phyloP scores from a whole-genome alignment of 2,329 filamentous ascomycete genomes.

The Fusarium tupiense region DNA sequence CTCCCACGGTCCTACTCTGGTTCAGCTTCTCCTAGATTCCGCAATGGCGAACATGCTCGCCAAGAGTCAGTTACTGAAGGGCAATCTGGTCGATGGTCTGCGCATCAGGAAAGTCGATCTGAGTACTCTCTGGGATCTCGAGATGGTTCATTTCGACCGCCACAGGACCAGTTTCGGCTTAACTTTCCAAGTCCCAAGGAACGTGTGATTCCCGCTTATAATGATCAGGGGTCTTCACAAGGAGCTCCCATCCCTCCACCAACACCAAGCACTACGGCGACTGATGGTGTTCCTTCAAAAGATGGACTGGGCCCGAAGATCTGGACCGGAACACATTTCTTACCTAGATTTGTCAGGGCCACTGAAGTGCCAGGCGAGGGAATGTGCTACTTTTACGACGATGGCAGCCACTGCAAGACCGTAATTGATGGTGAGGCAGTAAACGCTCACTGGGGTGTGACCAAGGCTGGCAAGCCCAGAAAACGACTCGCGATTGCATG shows the following conservation, averaged over 20 bases:
- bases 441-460: conserved; percentile 92
- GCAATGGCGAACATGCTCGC: conserved; percentile 51
- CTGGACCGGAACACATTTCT: conserved; percentile 73
- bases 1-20: conserved; percentile 52
- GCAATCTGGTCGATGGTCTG: conserved; percentile 51
- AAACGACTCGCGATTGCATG: conserved; percentile 94
- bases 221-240: conserved; percentile 42
- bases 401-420: conserved; percentile 83
- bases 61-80: conserved; percentile 50
- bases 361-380: conserved; percentile 80
- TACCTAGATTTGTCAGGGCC: conserved; percentile 71
- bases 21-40: conserved; percentile 57
- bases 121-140: conserved; percentile 60
- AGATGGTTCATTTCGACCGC: conserved; percentile 48
- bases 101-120: conserved; percentile 53
- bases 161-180: conserved; percentile 49
- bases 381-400: conserved; percentile 86
- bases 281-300: conserved; percentile 61
- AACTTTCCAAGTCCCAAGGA: conserved; percentile 53
- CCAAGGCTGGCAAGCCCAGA: conserved; percentile 91
- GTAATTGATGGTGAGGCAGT: conserved; percentile 86
- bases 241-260: conserved; percentile 42
- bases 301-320: conserved; percentile 74
- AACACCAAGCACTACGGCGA: conserved; percentile 45
- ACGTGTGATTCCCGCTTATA: conserved; percentile 36